phyloP scores from a whole-genome alignment of 2,329 filamentous ascomycete genomes.

The Penicillium sp. region DNA sequence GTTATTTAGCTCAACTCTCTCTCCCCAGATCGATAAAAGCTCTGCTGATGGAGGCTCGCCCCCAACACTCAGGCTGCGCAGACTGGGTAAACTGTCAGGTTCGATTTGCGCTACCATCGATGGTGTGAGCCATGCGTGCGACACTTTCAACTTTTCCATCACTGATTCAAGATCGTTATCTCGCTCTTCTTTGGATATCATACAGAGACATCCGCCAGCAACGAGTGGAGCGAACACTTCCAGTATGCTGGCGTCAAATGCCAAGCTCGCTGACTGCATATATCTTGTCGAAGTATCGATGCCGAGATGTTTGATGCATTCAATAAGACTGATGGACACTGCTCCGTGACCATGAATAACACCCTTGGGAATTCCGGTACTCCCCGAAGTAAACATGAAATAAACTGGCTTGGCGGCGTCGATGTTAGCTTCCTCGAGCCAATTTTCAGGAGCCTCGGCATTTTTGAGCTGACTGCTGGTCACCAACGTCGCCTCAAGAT shows the following conservation, averaged over 20 bases:
- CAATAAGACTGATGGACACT: constrained; percentile 36
- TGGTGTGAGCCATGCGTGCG: constrained; percentile 2
- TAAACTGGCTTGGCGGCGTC: constrained; percentile 1
- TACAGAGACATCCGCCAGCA: constrained; percentile 56
- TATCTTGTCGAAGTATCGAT: neutral
- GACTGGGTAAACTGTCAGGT: constrained; percentile 1
- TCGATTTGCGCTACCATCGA: constrained; percentile 1
- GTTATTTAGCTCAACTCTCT: neutral
- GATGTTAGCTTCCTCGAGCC: neutral
- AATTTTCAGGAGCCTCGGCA: neutral
- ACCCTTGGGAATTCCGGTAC: constrained; percentile 46
- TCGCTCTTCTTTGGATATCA: constrained; percentile 48
- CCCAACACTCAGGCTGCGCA: neutral
- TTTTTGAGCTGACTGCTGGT: neutral
- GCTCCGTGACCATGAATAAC: constrained; percentile 25
- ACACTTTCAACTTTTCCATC: neutral
- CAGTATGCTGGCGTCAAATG: constrained; percentile 49
- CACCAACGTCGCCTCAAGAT: neutral
- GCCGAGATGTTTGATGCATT: constrained; percentile 34
- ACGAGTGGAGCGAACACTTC: constrained; percentile 54
- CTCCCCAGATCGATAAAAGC: neutral
- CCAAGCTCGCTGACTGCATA: constrained; percentile 52
- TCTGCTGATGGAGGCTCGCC: neutral
- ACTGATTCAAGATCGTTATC: neutral
- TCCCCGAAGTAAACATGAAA: constrained; percentile 44